Evolutionary conservation across 176 grass and related monocot genomes (phyloP).

Genomic region (Oryza glumipatula): DNA sequence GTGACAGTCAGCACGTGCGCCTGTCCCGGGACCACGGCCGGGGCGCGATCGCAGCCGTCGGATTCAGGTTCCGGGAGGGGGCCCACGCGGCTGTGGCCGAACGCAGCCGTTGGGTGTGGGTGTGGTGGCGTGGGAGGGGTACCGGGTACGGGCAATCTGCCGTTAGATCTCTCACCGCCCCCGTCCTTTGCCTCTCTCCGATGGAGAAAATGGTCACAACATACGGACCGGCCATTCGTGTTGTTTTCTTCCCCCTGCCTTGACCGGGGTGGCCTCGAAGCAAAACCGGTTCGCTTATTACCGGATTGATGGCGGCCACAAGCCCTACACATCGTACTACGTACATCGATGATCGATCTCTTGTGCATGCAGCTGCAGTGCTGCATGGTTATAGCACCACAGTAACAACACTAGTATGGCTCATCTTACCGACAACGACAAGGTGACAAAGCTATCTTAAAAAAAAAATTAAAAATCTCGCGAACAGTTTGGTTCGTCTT

Average conservation of each 20-base stretch:
- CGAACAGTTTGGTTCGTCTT: no score
- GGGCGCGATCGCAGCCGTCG: slow-evolving; percentile 9
- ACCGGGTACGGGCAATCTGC: slow-evolving; percentile 45
- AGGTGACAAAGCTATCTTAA: no score
- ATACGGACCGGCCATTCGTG: neutral
- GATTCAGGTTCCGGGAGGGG: slow-evolving; percentile 6
- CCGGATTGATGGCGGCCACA: slow-evolving; percentile 14
- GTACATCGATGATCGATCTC: neutral
- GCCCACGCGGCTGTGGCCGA: slow-evolving; percentile 23
- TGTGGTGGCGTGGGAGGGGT: slow-evolving; percentile 19
- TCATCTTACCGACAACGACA: no score
- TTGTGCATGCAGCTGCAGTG: neutral
- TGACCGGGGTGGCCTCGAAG: slow-evolving; percentile 18
- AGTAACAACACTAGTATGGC: neutral
- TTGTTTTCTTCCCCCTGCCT: neutral
- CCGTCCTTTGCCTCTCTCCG: neutral
- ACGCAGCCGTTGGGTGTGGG: neutral
- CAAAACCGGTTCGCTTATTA: neutral
- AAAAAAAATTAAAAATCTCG: no score
- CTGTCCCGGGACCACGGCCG: slow-evolving; percentile 35
- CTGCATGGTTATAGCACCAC: neutral
- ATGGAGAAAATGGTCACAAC: neutral
- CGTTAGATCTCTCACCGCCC: slow-evolving; percentile 31
- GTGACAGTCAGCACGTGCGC: slow-evolving; percentile 54
- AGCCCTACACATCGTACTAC: neutral